Base-by-base conservation (phyloP, 495 filamentous ascomycete species). In the Penicillium fimorum region DNA sequence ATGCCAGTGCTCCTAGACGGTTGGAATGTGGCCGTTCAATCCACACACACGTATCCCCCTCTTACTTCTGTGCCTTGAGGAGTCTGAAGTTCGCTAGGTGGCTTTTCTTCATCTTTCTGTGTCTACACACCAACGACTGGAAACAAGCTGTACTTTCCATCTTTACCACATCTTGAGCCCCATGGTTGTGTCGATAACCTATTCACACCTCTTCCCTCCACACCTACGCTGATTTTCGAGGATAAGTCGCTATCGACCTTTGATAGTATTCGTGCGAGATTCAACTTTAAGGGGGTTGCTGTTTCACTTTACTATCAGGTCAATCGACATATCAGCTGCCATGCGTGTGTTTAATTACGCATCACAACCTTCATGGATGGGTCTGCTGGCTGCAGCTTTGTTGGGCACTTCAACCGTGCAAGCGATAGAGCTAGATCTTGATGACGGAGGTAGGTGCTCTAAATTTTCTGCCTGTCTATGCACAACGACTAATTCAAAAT, bases 381-480 rank as follows among this genome's bases (percentile, higher is more conserved):
- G 55, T 20, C 22, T 66, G 12, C 37, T 68, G 18, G 61, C 58
- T 22, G 38, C 53, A 5, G 53, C 53, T 38, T 56, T 68, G 3
- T 13, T 61, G 30, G 66, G 61, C 29, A 55, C 58, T 30, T 58
- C 53, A 37, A 44, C 43, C 32, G 64, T 59, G 10, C 37, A 43
- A 10, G 66, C 64, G 11, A 56, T 71, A 24, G 55, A 69, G 24
- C 41, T 71, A 22, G 48, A 69, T 32, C 18, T 71, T 17, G 62
- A 69, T 24, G 50, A 64, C 40, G 54, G 37, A 24, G 50, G 68
- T 69, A 35, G 20, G 63, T 40, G 10, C 24, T 5, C 3, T 4
- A 8, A 0, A 5, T 13, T 27, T 45, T 9, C n/a, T 0, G 15
- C 5, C 6, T n/a, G 4, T 18, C 4, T 11, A 12, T 11, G 10